Evolutionary conservation across 2,329 filamentous ascomycete genomes (phyloP).

Genomic region (Cryphonectria japonica): DNA sequence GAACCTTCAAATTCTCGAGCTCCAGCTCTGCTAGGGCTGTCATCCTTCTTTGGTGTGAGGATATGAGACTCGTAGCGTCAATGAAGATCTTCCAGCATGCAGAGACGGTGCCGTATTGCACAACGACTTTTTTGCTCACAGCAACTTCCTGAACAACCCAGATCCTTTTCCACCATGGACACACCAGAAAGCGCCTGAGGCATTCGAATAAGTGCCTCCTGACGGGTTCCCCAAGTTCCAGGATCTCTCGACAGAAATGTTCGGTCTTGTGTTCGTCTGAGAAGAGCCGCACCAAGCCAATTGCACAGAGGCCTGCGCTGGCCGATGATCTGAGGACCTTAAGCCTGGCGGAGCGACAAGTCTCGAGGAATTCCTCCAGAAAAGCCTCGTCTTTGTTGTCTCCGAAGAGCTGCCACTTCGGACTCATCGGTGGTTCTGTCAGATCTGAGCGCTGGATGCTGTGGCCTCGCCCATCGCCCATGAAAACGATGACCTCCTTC

Average conservation of each 20-base stretch:
- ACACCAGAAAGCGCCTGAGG: constrained; percentile 1
- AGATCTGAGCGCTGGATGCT: constrained; percentile 3
- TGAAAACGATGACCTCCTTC: constrained; percentile 18
- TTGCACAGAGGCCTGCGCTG: neutral
- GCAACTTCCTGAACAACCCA: constrained; percentile 21
- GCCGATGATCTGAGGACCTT: neutral
- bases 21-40: neutral
- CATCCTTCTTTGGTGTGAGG: neutral
- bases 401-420: neutral
- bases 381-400: neutral
- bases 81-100: constrained; percentile 5
- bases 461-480: constrained; percentile 20
- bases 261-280: neutral
- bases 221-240: neutral
- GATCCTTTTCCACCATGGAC: constrained; percentile 23
- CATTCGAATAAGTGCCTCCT: constrained; percentile 17
- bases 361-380: neutral
- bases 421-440: neutral
- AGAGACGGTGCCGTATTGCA: constrained; percentile 12
- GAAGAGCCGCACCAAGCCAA: constrained; percentile 11
- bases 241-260: neutral
- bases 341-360: neutral
- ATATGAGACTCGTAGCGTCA: neutral
- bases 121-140: neutral
- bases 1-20: constrained; percentile 18